phyloP scores from a whole-genome alignment of 164 flowering plant species.

The Macadamia integrifolia region DNA sequence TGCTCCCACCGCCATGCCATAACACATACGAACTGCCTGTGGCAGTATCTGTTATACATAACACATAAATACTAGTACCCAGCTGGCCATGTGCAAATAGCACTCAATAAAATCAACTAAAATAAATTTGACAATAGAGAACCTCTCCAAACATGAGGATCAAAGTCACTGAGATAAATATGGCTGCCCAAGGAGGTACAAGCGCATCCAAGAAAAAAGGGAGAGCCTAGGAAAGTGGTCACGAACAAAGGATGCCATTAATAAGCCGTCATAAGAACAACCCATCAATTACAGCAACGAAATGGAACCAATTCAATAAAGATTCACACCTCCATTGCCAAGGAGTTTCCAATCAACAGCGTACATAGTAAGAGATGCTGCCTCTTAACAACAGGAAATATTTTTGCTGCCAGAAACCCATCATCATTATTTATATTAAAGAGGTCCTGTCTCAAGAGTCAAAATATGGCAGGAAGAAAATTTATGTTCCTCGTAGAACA shows the following conservation, averaged over 20 bases:
- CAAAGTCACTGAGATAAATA: slow-evolving; percentile 60
- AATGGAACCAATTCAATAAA: too few species aligned
- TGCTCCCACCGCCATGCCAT: slow-evolving; percentile 67
- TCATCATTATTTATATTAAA: too few species aligned
- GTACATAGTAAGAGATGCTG: slow-evolving; percentile 58
- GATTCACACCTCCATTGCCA: slow-evolving; percentile 50
- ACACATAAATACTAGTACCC: too few species aligned
- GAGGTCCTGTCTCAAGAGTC: too few species aligned
- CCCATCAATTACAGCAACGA: too few species aligned
- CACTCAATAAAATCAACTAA: too few species aligned
- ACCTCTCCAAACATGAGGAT: slow-evolving; percentile 72
- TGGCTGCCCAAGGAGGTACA: slow-evolving; percentile 60
- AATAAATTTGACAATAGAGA: too few species aligned
- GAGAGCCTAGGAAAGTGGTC: slow-evolving; percentile 35
- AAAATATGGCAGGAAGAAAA: neutral
- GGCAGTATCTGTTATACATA: slow-evolving; percentile 47
- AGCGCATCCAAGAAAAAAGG: slow-evolving; percentile 66
- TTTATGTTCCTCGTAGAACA: too few species aligned
- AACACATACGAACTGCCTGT: slow-evolving; percentile 61
- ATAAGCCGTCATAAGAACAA: too few species aligned
- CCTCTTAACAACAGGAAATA: slow-evolving; percentile 50
- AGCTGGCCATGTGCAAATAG: too few species aligned
- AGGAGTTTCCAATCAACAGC: slow-evolving; percentile 47
- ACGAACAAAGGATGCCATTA: too few species aligned
- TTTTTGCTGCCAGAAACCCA: slow-evolving; percentile 30